Percentiles rank a stretch among this genome's conserved stretches.
These are phyloP conservation scores for Calonectria honghensis DNA, from an alignment of 2,329 filamentous ascomycete genomes.

Conservation along the genomic window DNA sequence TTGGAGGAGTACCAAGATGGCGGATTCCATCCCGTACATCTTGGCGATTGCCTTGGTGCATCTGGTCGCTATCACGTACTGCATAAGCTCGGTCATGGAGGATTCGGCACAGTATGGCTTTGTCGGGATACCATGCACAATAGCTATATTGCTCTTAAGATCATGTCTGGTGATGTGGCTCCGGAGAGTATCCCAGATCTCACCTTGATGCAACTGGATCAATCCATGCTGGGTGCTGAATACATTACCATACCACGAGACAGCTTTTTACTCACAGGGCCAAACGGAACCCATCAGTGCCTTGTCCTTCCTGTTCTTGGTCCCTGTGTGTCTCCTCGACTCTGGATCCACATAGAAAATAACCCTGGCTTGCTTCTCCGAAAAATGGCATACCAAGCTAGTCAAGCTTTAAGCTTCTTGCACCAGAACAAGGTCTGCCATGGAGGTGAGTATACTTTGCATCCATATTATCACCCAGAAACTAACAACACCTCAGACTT, in stretches of 20 bases:
- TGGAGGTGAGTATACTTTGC: slow-evolving; percentile 49
- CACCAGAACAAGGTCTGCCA: slow-evolving; percentile 57
- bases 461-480: neutral
- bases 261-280: neutral
- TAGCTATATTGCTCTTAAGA: slow-evolving; percentile 58
- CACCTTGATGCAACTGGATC: slow-evolving; percentile 4
- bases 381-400: slow-evolving; percentile 47
- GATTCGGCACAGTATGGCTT: slow-evolving; percentile 40
- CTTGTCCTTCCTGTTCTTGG: slow-evolving; percentile 56
- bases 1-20: slow-evolving; percentile 38
- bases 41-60: slow-evolving; percentile 37
- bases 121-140: slow-evolving; percentile 55
- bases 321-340: slow-evolving; percentile 47
- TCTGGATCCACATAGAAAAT: slow-evolving; percentile 34
- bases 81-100: slow-evolving; percentile 44
- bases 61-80: slow-evolving; percentile 27
- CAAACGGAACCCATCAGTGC: slow-evolving; percentile 55
- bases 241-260: slow-evolving; percentile 27
- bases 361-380: slow-evolving; percentile 40
- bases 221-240: slow-evolving; percentile 45
- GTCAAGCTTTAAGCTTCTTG: slow-evolving; percentile 49
- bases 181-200: slow-evolving; percentile 30
- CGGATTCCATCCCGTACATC: slow-evolving; percentile 37
- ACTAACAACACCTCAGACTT: slow-evolving; percentile 47
- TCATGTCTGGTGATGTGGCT: slow-evolving; percentile 52